Evolutionary conservation across 495 filamentous ascomycete genomes (phyloP).

Genomic region (Chaetomium cochliodes): DNA sequence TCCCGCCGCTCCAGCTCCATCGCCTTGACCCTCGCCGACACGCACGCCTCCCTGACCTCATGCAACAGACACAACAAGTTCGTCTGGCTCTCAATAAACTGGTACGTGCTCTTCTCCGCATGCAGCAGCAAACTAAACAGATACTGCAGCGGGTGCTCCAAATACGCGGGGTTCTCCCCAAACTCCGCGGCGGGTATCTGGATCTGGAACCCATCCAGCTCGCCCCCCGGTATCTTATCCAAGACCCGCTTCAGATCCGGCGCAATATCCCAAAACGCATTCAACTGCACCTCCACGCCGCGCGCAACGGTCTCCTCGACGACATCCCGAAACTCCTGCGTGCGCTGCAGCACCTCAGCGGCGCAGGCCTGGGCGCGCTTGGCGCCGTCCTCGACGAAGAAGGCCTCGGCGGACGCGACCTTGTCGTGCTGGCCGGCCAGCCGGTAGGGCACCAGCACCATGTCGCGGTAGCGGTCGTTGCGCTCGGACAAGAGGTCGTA

Average conservation of each 20-base stretch:
- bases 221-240: slow-evolving; percentile 65
- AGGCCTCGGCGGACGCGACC: slow-evolving; percentile 67
- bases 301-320: slow-evolving; percentile 82
- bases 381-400: slow-evolving; percentile 74
- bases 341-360: slow-evolving; percentile 63
- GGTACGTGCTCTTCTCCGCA: slow-evolving; percentile 86
- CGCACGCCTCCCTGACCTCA: slow-evolving; percentile 81
- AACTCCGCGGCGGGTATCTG: slow-evolving; percentile 76
- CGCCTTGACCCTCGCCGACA: slow-evolving; percentile 57
- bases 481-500: slow-evolving; percentile 80
- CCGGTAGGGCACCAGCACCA: slow-evolving; percentile 78
- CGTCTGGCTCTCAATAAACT: slow-evolving; percentile 93
- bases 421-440: slow-evolving; percentile 65
- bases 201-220: slow-evolving; percentile 50
- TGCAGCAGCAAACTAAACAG: slow-evolving; percentile 78
- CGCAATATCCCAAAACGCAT: slow-evolving; percentile 96
- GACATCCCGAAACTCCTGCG: slow-evolving; percentile 73
- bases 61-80: slow-evolving; percentile 92
- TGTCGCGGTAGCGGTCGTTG: slow-evolving; percentile 77
- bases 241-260: slow-evolving; percentile 72
- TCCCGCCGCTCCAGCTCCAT: slow-evolving; percentile 60
- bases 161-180: slow-evolving; percentile 80
- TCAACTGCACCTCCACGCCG: slow-evolving; percentile 86
- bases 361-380: slow-evolving; percentile 67
- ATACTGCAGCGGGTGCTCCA: slow-evolving; percentile 79